Conservation (phyloP, 2,329 filamentous ascomycete species). For the Bertia moriformis region DNA sequence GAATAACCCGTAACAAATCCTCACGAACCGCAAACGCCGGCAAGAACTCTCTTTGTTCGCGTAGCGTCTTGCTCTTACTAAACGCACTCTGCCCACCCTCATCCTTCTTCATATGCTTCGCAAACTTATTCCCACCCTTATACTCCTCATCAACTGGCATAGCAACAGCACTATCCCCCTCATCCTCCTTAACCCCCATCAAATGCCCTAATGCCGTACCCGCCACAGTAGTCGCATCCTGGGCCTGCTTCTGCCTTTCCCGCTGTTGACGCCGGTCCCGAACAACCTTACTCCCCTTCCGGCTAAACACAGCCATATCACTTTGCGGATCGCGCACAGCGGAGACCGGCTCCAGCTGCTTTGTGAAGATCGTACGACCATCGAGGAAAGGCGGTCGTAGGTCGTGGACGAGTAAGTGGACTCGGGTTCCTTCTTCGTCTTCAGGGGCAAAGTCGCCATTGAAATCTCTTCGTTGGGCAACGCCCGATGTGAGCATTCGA, state of each 20-base stretch:
- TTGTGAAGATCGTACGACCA: conserved; percentile 56
- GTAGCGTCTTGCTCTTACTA: conserved; percentile 48
- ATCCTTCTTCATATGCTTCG: conserved; percentile 44
- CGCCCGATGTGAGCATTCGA: conserved; percentile 55
- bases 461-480: conserved; percentile 48
- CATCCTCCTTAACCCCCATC: conserved; percentile 52
- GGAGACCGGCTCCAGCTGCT: conserved; percentile 54
- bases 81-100: conserved; percentile 46
- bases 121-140: conserved; percentile 45
- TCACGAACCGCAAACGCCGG: conserved; percentile 57
- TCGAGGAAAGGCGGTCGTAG: conserved; percentile 55
- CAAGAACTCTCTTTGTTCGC: conserved; percentile 52
- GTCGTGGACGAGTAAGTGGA: conserved; percentile 55
- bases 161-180: conserved; percentile 45
- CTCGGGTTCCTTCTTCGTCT: conserved; percentile 50
- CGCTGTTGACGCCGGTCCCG: conserved; percentile 51
- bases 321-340: conserved; percentile 56
- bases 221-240: conserved; percentile 52
- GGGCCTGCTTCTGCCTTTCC: conserved; percentile 54
- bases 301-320: conserved; percentile 58
- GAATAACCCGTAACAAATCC: conserved; percentile 49
- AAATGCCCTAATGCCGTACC: conserved; percentile 53
- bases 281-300: conserved; percentile 53
- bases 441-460: conserved; percentile 40
- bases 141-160: conserved; percentile 35